Conservation (phyloP, 768 basidiomycete species). For the Leccinum variicolor region DNA sequence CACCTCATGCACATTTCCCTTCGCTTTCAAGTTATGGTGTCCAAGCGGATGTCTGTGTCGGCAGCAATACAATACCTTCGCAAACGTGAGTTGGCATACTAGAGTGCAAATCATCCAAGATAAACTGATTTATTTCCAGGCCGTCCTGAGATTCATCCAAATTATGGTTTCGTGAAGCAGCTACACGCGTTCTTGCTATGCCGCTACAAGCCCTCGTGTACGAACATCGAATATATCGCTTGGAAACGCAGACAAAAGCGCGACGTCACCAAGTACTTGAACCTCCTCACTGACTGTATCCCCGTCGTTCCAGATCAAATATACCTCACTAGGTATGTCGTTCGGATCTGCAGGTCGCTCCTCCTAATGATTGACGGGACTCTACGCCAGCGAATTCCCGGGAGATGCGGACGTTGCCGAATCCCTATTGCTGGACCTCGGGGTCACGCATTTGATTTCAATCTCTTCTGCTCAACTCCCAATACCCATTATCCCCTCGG, state of each 20-base stretch:
- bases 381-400: slow-evolving; percentile 49
- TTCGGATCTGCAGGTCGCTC: neutral
- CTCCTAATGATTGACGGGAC: neutral
- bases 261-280: slow-evolving; percentile 51
- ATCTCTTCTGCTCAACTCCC: slow-evolving; percentile 50
- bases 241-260: slow-evolving; percentile 58
- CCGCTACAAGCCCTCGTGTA: slow-evolving; percentile 41
- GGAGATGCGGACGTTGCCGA: slow-evolving; percentile 47
- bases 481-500: slow-evolving; percentile 28
- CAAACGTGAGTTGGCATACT: slow-evolving; percentile 39
- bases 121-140: slow-evolving; percentile 24
- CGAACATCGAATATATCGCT: slow-evolving; percentile 45
- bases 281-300: slow-evolving; percentile 50
- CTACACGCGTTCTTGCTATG: slow-evolving; percentile 53
- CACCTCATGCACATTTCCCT: neutral
- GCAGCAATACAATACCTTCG: slow-evolving; percentile 50
- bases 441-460: slow-evolving; percentile 51
- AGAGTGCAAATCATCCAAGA: neutral
- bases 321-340: slow-evolving; percentile 46
- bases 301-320: slow-evolving; percentile 47
- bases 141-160: slow-evolving; percentile 37
- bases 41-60: slow-evolving; percentile 37
- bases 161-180: slow-evolving; percentile 56
- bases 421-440: slow-evolving; percentile 48
- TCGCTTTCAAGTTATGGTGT: slow-evolving; percentile 45